phyloP scores from a whole-genome alignment of 2,329 filamentous ascomycete genomes.

The Cytospora paraplurivora region DNA sequence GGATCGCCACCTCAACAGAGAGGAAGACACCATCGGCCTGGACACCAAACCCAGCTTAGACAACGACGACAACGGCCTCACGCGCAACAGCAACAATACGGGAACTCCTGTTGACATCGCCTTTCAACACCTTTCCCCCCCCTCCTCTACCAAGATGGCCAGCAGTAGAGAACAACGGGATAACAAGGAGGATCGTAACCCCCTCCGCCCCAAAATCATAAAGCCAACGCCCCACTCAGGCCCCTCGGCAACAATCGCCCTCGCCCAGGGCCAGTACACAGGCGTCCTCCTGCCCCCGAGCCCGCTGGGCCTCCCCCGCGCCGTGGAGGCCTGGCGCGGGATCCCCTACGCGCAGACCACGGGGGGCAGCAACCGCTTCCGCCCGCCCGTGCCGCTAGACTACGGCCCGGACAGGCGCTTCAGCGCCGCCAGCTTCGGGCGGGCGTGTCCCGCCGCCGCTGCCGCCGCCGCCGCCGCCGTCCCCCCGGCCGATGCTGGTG shows the following conservation, averaged over 20 bases:
- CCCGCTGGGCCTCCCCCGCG: constrained; percentile 38
- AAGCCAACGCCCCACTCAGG: constrained; percentile 16
- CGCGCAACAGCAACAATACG: too few relatives aligned
- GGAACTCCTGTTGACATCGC: too few relatives aligned
- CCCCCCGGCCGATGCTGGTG: too few relatives aligned
- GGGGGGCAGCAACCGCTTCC: constrained; percentile 49
- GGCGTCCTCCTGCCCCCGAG: constrained; percentile 40
- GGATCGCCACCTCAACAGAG: neutral
- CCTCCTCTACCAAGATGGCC: constrained; percentile 14
- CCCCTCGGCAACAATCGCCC: constrained; percentile 33
- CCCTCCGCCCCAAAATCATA: constrained; percentile 19
- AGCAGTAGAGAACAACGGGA: neutral
- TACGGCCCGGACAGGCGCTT: constrained; percentile 30
- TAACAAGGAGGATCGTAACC: constrained; percentile 1
- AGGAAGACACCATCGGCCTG: neutral
- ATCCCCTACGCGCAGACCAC: constrained; percentile 52
- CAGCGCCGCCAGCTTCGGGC: constrained; percentile 42
- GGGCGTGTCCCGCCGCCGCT: constrained; percentile 45
- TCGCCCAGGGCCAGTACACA: constrained; percentile 46
- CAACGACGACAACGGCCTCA: neutral
- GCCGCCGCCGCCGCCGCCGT: too few relatives aligned
- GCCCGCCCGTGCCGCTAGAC: constrained; percentile 41
- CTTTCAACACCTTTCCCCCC: neutral
- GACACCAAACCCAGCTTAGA: neutral
- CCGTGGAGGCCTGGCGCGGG: constrained; percentile 51